phyloP scores from a whole-genome alignment of 441 rosid genomes.

The Aleurites moluccanus region DNA sequence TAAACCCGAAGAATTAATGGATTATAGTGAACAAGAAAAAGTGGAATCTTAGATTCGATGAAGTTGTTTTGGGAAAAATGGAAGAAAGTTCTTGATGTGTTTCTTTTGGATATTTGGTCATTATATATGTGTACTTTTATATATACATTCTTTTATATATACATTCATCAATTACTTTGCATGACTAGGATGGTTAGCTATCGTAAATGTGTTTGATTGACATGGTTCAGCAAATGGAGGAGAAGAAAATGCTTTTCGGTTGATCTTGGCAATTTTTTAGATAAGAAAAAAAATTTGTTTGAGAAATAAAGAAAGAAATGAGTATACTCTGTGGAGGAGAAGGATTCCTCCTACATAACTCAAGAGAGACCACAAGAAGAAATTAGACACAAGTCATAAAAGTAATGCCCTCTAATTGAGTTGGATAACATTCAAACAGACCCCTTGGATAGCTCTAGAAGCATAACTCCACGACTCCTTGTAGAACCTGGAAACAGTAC shows the following conservation, averaged over 20 bases:
- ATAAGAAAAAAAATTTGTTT: neutral
- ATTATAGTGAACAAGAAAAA: neutral
- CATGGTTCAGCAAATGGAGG: slow-evolving; percentile 7
- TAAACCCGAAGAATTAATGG: neutral
- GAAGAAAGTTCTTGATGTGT: neutral
- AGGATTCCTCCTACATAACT: too few relatives aligned
- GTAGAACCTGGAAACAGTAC: too few relatives aligned
- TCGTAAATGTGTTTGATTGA: neutral
- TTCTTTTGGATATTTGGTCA: slow-evolving; percentile 9
- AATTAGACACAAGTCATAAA: neutral
- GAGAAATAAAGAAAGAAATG: too few relatives aligned
- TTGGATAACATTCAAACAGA: neutral
- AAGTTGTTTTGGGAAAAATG: neutral
- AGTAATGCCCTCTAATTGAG: neutral
- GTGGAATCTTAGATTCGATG: neutral
- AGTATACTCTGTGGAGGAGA: too few relatives aligned
- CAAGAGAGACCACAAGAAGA: too few relatives aligned
- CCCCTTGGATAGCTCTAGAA: neutral
- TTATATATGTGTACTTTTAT: neutral
- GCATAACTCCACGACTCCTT: too few relatives aligned
- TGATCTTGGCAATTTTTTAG: neutral
- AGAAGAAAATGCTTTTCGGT: neutral
- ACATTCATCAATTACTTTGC: neutral
- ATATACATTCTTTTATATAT: neutral
- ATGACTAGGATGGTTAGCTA: neutral